These are phyloP conservation scores for Cystobasidium ongulense DNA, from an alignment of 768 basidiomycete species.

Conservation along the genomic window DNA sequence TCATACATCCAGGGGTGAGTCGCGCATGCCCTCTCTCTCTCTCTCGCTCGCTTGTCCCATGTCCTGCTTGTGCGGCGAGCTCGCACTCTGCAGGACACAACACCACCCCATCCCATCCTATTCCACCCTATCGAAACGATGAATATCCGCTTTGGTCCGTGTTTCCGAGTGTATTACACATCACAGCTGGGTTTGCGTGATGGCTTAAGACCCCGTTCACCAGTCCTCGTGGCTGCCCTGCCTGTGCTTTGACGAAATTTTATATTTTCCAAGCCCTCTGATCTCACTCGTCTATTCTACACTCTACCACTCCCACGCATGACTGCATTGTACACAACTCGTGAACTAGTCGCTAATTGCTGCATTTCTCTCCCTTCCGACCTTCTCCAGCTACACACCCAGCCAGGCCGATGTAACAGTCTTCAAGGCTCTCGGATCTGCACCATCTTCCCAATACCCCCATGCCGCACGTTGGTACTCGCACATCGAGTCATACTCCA, in stretches of 20 bases:
- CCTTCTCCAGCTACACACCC: conserved; percentile 62
- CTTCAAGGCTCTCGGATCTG: conserved; percentile 70
- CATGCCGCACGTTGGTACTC: conserved; percentile 83
- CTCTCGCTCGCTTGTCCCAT: conserved; percentile 4
- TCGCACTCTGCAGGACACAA: conserved; percentile 28
- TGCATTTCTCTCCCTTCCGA: not conserved
- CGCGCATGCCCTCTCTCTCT: conserved; percentile 2
- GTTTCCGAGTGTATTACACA: conserved; percentile 60
- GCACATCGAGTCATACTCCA: conserved; percentile 78
- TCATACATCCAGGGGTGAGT: conserved; percentile 89
- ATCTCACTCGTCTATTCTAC: conserved; percentile 43
- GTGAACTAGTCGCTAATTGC: not conserved
- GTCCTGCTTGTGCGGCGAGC: conserved; percentile 30
- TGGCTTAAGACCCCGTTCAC: conserved; percentile 78
- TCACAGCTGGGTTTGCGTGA: conserved; percentile 21
- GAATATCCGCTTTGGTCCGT: conserved; percentile 83
- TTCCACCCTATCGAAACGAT: conserved; percentile 50
- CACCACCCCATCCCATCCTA: not conserved
- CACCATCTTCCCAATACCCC: conserved; percentile 59
- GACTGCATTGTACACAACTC: not conserved
- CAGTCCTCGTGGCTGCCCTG: conserved; percentile 19
- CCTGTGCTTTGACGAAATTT: conserved; percentile 60
- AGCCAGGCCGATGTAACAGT: conserved; percentile 91
- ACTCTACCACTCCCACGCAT: not conserved
- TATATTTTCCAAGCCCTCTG: conserved; percentile 62